Percentiles rank a stretch among this genome's conserved stretches.
Conservation (phyloP, 2,329 filamentous ascomycete species). For the Ceratocystis albifundus region DNA sequence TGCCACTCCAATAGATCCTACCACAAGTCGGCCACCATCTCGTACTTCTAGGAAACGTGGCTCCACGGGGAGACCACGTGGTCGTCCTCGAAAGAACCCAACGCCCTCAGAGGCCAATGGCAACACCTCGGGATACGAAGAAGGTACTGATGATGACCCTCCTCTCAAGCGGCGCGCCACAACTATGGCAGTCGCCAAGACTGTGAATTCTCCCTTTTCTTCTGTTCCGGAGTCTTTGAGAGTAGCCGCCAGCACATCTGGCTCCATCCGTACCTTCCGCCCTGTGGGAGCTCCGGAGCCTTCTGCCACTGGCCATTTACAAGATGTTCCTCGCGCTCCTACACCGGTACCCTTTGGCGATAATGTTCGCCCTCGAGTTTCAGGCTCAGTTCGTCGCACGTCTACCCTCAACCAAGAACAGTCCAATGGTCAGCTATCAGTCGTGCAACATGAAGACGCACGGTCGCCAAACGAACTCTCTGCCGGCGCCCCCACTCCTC, state of each 20-base stretch:
- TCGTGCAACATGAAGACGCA: slow-evolving; percentile 39
- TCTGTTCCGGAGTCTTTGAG: slow-evolving; percentile 66
- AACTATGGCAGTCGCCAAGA: slow-evolving; percentile 59
- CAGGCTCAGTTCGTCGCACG: slow-evolving; percentile 44
- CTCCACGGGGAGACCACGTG: slow-evolving; percentile 45
- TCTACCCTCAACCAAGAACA: slow-evolving; percentile 47
- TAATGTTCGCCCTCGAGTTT: slow-evolving; percentile 16
- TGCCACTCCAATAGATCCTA: slow-evolving; percentile 25
- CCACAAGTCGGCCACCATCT: slow-evolving; percentile 47
- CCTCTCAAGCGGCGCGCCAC: slow-evolving; percentile 60
- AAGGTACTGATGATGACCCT: slow-evolving; percentile 48
- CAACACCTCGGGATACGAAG: slow-evolving; percentile 64
- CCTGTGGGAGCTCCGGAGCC: slow-evolving; percentile 50
- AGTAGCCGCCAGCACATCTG: slow-evolving; percentile 82
- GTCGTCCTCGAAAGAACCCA: slow-evolving; percentile 44
- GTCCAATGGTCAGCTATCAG: slow-evolving; percentile 29
- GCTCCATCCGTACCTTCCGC: slow-evolving; percentile 73
- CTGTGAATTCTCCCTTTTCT: slow-evolving; percentile 61
- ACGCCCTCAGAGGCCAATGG: slow-evolving; percentile 37
- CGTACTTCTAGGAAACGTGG: slow-evolving; percentile 43
- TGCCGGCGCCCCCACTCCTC: slow-evolving; percentile 40
- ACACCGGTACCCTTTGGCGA: slow-evolving; percentile 53
- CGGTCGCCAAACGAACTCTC: slow-evolving; percentile 43
- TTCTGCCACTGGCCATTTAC: slow-evolving; percentile 43
- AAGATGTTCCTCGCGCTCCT: slow-evolving; percentile 63